phyloP scores from a whole-genome alignment of 805 yeast species.

The Yamadazyma philogaea region DNA sequence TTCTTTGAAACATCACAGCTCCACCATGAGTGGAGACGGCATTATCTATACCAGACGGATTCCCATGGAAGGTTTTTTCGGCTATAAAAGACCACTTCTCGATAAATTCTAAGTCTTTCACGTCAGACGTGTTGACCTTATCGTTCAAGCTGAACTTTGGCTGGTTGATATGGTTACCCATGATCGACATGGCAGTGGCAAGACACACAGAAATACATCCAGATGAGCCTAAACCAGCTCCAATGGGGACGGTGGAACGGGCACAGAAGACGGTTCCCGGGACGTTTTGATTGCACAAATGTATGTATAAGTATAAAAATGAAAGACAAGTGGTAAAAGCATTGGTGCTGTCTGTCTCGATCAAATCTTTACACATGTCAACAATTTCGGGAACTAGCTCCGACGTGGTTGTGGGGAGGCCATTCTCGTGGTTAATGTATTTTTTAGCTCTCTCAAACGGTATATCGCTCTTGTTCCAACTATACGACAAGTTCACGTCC shows the following conservation, averaged over 20 bases:
- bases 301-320: slow-evolving; percentile 72
- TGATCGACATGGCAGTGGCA: slow-evolving; percentile 64
- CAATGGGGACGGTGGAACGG: slow-evolving; percentile 85
- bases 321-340: slow-evolving; percentile 80
- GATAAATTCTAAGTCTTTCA: slow-evolving; percentile 53
- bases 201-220: slow-evolving; percentile 87
- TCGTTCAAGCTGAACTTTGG: slow-evolving; percentile 37
- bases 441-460: slow-evolving; percentile 53
- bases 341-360: slow-evolving; percentile 50
- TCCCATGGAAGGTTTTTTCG: slow-evolving; percentile 93
- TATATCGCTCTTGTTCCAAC: slow-evolving; percentile 60
- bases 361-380: slow-evolving; percentile 42
- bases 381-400: slow-evolving; percentile 61
- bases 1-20: slow-evolving; percentile 84
- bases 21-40: slow-evolving; percentile 96
- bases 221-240: slow-evolving; percentile 95
- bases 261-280: slow-evolving; percentile 60
- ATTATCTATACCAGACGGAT: slow-evolving; percentile 95
- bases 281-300: slow-evolving; percentile 46
- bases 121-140: slow-evolving; percentile 25
- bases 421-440: slow-evolving; percentile 18
- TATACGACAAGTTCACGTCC: slow-evolving; percentile 64
- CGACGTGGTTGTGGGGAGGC: slow-evolving; percentile 36
- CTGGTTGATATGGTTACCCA: slow-evolving; percentile 52
- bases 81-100: slow-evolving; percentile 90